Evolutionary conservation across 768 basidiomycete genomes (phyloP).

Genomic region (Tylopilus felleus): DNA sequence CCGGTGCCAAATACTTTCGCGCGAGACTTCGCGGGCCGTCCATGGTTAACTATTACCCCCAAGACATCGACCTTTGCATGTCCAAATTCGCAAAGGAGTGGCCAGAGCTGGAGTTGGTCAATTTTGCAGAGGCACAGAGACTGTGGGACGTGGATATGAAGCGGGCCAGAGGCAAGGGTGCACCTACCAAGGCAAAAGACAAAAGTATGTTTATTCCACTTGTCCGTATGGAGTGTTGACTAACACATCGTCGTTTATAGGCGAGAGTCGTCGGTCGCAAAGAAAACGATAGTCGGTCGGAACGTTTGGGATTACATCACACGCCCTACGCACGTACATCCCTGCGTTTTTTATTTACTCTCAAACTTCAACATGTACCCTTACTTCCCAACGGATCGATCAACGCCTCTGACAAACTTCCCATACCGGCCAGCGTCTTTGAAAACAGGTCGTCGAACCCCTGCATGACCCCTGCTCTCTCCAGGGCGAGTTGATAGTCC

Average conservation of each 20-base stretch:
- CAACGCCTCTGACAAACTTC: slow-evolving; percentile 37
- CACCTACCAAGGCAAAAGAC: slow-evolving; percentile 75
- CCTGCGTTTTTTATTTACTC: neutral
- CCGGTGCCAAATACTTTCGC: slow-evolving; percentile 90
- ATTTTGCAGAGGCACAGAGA: slow-evolving; percentile 60
- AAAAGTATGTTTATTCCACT: slow-evolving; percentile 45
- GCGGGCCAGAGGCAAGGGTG: slow-evolving; percentile 77
- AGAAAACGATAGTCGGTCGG: slow-evolving; percentile 37
- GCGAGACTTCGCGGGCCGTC: slow-evolving; percentile 79
- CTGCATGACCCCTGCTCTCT: slow-evolving; percentile 53
- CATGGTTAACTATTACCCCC: slow-evolving; percentile 82
- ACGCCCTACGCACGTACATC: neutral
- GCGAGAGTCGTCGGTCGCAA: slow-evolving; percentile 49
- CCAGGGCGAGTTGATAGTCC: slow-evolving; percentile 38
- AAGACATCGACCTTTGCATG: slow-evolving; percentile 53
- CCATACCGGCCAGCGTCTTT: slow-evolving; percentile 58
- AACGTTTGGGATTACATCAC: neutral
- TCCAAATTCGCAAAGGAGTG: slow-evolving; percentile 47
- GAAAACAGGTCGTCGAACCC: slow-evolving; percentile 63
- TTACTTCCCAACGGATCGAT: slow-evolving; percentile 21
- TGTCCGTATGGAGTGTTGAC: neutral
- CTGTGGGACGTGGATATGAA: slow-evolving; percentile 63
- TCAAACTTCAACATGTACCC: slow-evolving; percentile 18
- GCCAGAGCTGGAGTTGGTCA: slow-evolving; percentile 57
- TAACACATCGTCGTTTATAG: slow-evolving; percentile 28